Conservation (phyloP, 164 flowering plant species). For the Nymphaea colorata region DNA sequence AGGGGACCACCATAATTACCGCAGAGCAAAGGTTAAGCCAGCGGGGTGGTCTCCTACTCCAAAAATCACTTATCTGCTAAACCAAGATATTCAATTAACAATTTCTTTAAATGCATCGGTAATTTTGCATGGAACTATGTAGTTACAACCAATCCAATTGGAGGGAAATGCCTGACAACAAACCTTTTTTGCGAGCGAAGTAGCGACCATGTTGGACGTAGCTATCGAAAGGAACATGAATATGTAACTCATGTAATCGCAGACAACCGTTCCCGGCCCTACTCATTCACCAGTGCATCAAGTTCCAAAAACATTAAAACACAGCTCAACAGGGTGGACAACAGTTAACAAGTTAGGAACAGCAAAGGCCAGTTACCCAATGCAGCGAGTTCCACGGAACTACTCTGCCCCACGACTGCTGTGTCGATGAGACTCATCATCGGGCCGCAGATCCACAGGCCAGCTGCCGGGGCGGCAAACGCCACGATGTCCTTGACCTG, state of each 20-base stretch:
- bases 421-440: slow-evolving; percentile 95
- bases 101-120: no score
- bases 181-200: slow-evolving; percentile 72
- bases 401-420: slow-evolving; percentile 83
- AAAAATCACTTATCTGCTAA: no score
- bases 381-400: slow-evolving; percentile 92
- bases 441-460: slow-evolving; percentile 85
- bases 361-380: slow-evolving; percentile 33
- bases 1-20: no score
- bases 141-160: not conserved
- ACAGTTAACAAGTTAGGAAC: not conserved
- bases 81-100: no score
- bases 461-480: slow-evolving; percentile 86
- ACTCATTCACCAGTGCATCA: slow-evolving; percentile 11
- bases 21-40: no score
- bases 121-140: no score
- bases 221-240: slow-evolving; percentile 96
- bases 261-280: slow-evolving; percentile 92
- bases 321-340: not conserved
- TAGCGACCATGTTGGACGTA: slow-evolving; percentile 92
- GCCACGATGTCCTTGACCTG: slow-evolving; percentile 63
- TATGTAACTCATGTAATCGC: slow-evolving; percentile 61
- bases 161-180: slow-evolving; percentile 3
- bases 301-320: not conserved
- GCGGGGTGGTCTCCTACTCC: no score